These are phyloP conservation scores for Actinomucor elegans DNA, from an alignment of 371 early-diverging fungal species.

Conservation along the genomic window DNA sequence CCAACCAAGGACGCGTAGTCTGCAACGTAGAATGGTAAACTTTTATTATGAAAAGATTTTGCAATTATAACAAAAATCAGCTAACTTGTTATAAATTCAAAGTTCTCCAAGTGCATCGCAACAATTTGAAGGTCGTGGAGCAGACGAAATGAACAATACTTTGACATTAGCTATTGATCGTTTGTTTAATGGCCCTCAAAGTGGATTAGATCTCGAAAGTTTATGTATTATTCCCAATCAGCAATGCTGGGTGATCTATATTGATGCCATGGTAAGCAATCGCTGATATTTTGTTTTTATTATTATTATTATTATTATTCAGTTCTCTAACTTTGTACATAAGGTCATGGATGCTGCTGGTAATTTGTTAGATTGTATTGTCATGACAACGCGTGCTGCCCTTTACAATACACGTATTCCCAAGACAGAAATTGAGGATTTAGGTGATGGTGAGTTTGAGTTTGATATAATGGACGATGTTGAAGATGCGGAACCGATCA, in stretches of 20 bases:
- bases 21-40: conserved; percentile 86
- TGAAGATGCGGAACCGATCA: conserved; percentile 76
- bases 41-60: neutral
- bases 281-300: too few relatives aligned
- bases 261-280: conserved; percentile 93
- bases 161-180: conserved; percentile 79
- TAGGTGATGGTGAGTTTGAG: conserved; percentile 77
- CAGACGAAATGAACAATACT: conserved; percentile 82
- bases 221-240: conserved; percentile 89
- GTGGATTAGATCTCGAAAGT: conserved; percentile 81
- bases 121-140: conserved; percentile 77
- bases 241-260: conserved; percentile 88
- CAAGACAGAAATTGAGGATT: conserved; percentile 69
- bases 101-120: conserved; percentile 81
- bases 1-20: conserved; percentile 67
- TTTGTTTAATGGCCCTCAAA: conserved; percentile 76
- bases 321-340: too few relatives aligned
- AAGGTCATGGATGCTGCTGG: conserved; percentile 89
- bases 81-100: neutral
- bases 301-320: too few relatives aligned
- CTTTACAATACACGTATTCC: conserved; percentile 84
- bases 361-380: conserved; percentile 81
- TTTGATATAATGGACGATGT: conserved; percentile 88
- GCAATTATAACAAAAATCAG: neutral
- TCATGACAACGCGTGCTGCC: conserved; percentile 85